These are phyloP conservation scores for Naganishia cerealis DNA, from an alignment of 1,284 basidiomycete species.

Conservation along the genomic window DNA sequence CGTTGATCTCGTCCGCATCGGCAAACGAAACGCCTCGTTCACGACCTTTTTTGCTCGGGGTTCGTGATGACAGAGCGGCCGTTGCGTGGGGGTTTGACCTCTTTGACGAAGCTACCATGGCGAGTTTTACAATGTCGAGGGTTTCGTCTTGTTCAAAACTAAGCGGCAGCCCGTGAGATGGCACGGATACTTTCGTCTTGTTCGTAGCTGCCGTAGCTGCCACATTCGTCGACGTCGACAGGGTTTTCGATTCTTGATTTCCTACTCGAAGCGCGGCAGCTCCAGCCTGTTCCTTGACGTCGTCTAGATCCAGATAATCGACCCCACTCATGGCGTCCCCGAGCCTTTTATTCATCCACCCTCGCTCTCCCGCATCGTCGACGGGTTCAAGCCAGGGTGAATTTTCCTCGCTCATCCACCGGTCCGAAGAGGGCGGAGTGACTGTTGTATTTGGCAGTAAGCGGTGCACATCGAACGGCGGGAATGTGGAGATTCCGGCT, in stretches of 20 bases:
- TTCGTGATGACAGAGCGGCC: conserved; percentile 3
- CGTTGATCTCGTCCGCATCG: conserved; percentile 22
- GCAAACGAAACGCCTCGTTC: conserved; percentile 23
- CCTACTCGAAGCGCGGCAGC: background rate
- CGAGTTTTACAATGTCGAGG: conserved; percentile 18
- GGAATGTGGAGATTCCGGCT: conserved; percentile 3
- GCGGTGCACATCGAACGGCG: conserved; percentile 5
- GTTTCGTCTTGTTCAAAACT: conserved; percentile 23
- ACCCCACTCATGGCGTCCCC: conserved; percentile 24
- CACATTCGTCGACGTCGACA: background rate
- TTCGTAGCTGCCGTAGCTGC: background rate
- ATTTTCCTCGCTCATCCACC: conserved; percentile 30
- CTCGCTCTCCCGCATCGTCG: conserved; percentile 2
- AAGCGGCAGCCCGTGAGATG: background rate
- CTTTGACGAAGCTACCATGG: background rate
- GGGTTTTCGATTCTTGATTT: background rate
- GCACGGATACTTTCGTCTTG: background rate
- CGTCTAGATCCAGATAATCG: conserved; percentile 24
- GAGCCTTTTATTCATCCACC: conserved; percentile 21
- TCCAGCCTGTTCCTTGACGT: background rate
- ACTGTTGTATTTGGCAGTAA: conserved; percentile 15
- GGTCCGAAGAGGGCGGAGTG: conserved; percentile 29
- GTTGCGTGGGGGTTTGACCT: background rate
- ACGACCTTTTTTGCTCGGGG: conserved; percentile 23
- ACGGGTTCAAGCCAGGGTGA: conserved; percentile 20